Evolutionary conservation across 2,329 filamentous ascomycete genomes (phyloP), one percentile per base, ranked within the genome.

Genomic region (Akanthomyces uredinophilus): DNA sequence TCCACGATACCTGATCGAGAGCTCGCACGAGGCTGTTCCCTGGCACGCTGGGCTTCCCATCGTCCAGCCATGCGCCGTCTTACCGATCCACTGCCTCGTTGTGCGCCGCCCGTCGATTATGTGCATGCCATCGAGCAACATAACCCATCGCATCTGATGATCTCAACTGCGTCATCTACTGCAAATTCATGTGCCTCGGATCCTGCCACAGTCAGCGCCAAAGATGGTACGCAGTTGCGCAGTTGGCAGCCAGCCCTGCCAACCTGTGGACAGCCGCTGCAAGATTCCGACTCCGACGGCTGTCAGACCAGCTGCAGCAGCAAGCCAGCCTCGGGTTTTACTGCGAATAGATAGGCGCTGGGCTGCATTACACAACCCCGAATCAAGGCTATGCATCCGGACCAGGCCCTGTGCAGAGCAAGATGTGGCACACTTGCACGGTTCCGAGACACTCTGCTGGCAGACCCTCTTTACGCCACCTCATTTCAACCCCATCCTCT

Each of bases 371-470:
- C 53, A 46, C 18, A 14, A 43, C 53, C 39, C 27, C 29, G 24
- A 56, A 24, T 43, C 29, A 57, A 57, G 43, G 44, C 54, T 57
- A 14, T 35, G n/a, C n/a, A 18, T 37, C 22, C 53, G 10, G 24
- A 35, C 39, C 53, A 32, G 39, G 27, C 11, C 29, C 16, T 32
- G 14, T 22, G 14, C 27, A 18, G 51, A 20, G 37, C 54, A 39
- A 49, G 44, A 57, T 47, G 43, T 39, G 27, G 29, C 54, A 49
- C 43, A 16, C 53, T 46, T 35, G 43, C 43, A 27, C 29, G 13
- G 29, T 47, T 57, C 54, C 43, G 54, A 57, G 54, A 57, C 54
- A 57, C 20, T 49, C 10, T 47, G 54, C 41, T 57, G 54, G 41
- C 54, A 57, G 54, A 8, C 10, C 11, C 29, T 57, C 43, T 37